Evolutionary conservation across 257 asterid genomes (phyloP).

Genomic region (Avicennia marina): DNA sequence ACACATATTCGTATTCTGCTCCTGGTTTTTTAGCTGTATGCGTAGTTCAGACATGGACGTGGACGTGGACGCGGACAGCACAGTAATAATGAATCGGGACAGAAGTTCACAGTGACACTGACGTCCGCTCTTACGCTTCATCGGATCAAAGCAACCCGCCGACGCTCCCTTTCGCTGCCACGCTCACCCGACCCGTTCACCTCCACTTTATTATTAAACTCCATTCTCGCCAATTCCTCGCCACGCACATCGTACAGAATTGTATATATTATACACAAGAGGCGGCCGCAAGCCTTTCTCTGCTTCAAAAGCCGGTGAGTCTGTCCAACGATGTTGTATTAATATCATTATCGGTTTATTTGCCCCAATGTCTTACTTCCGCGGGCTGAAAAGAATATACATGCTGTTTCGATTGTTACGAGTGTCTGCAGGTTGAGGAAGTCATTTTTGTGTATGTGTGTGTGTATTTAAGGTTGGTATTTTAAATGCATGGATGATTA

Average conservation of each 20-base stretch:
- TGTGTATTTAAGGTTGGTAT: no score
- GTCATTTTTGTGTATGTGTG: no score
- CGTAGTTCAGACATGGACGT: slow-evolving; percentile 23
- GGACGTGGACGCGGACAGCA: slow-evolving; percentile 5
- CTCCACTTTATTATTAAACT: background rate
- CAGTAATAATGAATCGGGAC: slow-evolving; percentile 14
- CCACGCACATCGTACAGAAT: background rate
- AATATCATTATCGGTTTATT: background rate
- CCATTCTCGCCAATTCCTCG: slow-evolving; percentile 12
- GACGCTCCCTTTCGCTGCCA: background rate
- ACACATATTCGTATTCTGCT: no score
- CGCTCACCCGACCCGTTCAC: slow-evolving; percentile 22
- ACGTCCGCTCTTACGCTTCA: slow-evolving; percentile 40
- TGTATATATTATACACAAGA: background rate
- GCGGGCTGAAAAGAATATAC: no score
- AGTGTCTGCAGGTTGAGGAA: no score
- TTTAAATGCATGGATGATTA: no score
- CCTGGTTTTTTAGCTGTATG: no score
- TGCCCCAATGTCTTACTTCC: no score
- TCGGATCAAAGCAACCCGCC: slow-evolving; percentile 55
- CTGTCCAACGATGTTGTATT: slow-evolving; percentile 1
- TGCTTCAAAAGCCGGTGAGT: slow-evolving; percentile 28
- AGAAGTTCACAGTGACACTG: slow-evolving; percentile 30
- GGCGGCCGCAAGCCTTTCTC: no score
- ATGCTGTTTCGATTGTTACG: no score